Percentiles rank a stretch among this genome's conserved stretches.
phyloP scores from a whole-genome alignment of 2,329 filamentous ascomycete genomes.

The Ambrosiella cleistominuta region DNA sequence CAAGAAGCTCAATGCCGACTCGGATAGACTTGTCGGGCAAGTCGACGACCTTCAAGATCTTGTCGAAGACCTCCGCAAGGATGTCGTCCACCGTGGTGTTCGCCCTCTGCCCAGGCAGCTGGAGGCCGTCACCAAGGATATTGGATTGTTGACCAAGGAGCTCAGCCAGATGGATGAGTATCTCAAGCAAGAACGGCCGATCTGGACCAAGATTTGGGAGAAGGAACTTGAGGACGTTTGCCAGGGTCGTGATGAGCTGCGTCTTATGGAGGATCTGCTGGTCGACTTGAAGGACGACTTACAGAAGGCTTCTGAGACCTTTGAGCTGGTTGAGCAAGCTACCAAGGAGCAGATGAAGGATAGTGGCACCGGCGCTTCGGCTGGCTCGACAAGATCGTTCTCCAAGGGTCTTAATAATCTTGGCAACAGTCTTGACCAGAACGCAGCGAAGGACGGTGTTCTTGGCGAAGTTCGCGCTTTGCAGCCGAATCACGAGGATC shows the following conservation, averaged over 20 bases:
- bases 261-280: slow-evolving; percentile 88
- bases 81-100: slow-evolving; percentile 84
- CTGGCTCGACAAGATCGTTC: slow-evolving; percentile 36
- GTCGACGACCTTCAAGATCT: slow-evolving; percentile 96
- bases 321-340: slow-evolving; percentile 87
- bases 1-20: slow-evolving; percentile 71
- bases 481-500: slow-evolving; percentile 82
- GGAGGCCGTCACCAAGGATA: slow-evolving; percentile 76
- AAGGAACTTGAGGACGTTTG: slow-evolving; percentile 91
- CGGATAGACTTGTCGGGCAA: slow-evolving; percentile 73
- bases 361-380: slow-evolving; percentile 33
- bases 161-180: slow-evolving; percentile 90
- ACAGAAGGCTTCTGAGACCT: slow-evolving; percentile 84
- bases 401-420: slow-evolving; percentile 36
- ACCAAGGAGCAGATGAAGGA: slow-evolving; percentile 95
- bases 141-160: slow-evolving; percentile 62
- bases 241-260: slow-evolving; percentile 84
- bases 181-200: slow-evolving; percentile 76
- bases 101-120: slow-evolving; percentile 80
- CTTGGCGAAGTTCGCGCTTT: slow-evolving; percentile 84
- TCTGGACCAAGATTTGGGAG: slow-evolving; percentile 99
- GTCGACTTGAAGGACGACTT: slow-evolving; percentile 86
- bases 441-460: slow-evolving; percentile 74
- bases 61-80: slow-evolving; percentile 91
- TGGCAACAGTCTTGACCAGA: slow-evolving; percentile 47